These are phyloP conservation scores for Helianthus annuus DNA, from an alignment of 129 eudicot genomes.

Conservation along the genomic window DNA sequence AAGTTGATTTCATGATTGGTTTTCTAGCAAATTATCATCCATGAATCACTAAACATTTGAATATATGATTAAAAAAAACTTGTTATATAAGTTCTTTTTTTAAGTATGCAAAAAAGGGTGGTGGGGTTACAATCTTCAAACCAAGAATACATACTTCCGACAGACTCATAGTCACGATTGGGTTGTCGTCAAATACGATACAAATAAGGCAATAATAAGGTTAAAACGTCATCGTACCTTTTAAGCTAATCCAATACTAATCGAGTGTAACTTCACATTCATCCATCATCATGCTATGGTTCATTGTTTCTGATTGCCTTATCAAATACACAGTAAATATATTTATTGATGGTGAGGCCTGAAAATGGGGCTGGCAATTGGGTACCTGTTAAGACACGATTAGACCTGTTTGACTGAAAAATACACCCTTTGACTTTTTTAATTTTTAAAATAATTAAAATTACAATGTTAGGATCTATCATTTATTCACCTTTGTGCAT, in stretches of 20 bases:
- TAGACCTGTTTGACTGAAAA: too few relatives aligned
- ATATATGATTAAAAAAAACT: neutral
- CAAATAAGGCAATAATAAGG: neutral
- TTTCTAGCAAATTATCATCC: too few relatives aligned
- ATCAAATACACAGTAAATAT: neutral
- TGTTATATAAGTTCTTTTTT: neutral
- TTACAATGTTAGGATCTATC: too few relatives aligned
- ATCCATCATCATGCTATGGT: neutral
- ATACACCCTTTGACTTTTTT: too few relatives aligned
- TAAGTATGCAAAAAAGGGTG: neutral
- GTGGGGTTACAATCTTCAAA: neutral
- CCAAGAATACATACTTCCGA: slow-evolving; percentile 26
- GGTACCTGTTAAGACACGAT: too few relatives aligned
- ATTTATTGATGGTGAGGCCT: neutral
- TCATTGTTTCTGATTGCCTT: neutral
- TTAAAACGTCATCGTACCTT: slow-evolving; percentile 32
- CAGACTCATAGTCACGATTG: slow-evolving; percentile 32
- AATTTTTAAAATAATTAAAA: too few relatives aligned
- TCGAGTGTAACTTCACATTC: slow-evolving; percentile 20
- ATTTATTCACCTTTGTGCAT: too few relatives aligned
- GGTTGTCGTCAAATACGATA: slow-evolving; percentile 11
- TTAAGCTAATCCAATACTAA: slow-evolving; percentile 37
- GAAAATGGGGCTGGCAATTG: too few relatives aligned
- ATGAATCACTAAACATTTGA: neutral
- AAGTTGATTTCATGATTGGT: neutral